Conservation (phyloP, 1,284 basidiomycete species). For the Sporisorium graminicola region DNA sequence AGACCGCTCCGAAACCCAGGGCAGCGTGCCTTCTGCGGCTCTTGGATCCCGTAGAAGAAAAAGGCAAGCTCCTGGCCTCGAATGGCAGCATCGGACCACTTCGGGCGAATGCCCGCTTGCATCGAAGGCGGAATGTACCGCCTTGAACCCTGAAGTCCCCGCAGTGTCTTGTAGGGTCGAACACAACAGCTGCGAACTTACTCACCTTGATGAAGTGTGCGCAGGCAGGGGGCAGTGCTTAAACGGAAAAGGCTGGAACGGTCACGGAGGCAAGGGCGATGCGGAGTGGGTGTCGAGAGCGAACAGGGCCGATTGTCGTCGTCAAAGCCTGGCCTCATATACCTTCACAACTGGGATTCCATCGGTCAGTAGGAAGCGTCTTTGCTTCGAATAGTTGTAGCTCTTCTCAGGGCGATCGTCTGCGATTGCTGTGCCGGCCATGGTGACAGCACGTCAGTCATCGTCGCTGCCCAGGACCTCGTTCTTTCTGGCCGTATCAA, state of each 20-base stretch:
- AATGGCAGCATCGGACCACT: slow-evolving; percentile 7
- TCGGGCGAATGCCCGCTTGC: slow-evolving; percentile 26
- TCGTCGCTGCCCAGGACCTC: not conserved
- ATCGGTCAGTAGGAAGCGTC: too few species aligned
- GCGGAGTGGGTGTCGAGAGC: not conserved
- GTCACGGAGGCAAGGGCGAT: not conserved
- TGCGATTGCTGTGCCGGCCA: not conserved
- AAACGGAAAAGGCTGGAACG: not conserved
- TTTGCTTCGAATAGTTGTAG: too few species aligned
- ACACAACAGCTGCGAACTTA: not conserved
- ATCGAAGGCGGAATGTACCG: not conserved
- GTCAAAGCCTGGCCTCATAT: not conserved
- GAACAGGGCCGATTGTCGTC: not conserved
- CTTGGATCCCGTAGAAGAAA: not conserved
- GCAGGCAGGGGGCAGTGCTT: not conserved
- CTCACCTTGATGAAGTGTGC: not conserved
- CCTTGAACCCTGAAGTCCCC: not conserved
- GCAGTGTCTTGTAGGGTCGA: not conserved
- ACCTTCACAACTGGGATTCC: not conserved
- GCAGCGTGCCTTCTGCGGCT: not conserved
- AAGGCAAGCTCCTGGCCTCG: not conserved
- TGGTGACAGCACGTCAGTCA: not conserved
- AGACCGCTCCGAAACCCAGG: slow-evolving; percentile 1
- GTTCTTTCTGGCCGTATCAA: not conserved
- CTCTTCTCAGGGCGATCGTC: not conserved